These are phyloP conservation scores for Aureobasidium subglaciale DNA, from an alignment of 2,329 filamentous ascomycete species.

Conservation along the genomic window DNA sequence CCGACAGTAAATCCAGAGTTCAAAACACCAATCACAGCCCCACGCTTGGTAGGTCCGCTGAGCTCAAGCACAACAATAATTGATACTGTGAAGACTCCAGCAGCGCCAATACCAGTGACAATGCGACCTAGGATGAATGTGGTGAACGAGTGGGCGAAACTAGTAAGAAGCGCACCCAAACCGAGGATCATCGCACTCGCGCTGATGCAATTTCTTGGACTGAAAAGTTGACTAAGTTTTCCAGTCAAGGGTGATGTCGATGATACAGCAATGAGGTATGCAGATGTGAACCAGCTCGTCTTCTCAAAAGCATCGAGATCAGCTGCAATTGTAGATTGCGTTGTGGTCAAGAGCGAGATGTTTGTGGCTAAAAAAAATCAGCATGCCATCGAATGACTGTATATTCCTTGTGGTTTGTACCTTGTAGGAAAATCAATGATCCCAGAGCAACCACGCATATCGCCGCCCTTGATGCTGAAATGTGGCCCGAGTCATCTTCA, in stretches of 20 bases:
- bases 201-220: slow-evolving; percentile 58
- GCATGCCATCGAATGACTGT: too few species aligned
- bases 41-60: slow-evolving; percentile 58
- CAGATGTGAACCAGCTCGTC: slow-evolving; percentile 73
- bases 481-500: slow-evolving; percentile 8
- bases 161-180: slow-evolving; percentile 58
- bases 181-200: slow-evolving; percentile 53
- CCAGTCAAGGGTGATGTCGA: slow-evolving; percentile 62
- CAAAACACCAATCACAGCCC: slow-evolving; percentile 65
- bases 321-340: slow-evolving; percentile 67
- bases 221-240: slow-evolving; percentile 67
- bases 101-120: slow-evolving; percentile 61
- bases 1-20: slow-evolving; percentile 68
- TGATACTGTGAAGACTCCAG: slow-evolving; percentile 64
- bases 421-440: slow-evolving; percentile 30
- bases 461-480: slow-evolving; percentile 11
- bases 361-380: slow-evolving; percentile 47
- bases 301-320: slow-evolving; percentile 67
- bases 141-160: slow-evolving; percentile 51
- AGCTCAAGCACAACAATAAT: slow-evolving; percentile 73
- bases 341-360: slow-evolving; percentile 74
- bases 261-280: slow-evolving; percentile 59
- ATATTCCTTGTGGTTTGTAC: background rate
- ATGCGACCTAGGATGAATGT: slow-evolving; percentile 63
- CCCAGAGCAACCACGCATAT: slow-evolving; percentile 22